Conservation (phyloP, 306 rosid species). For the Castanopsis chinensis region DNA sequence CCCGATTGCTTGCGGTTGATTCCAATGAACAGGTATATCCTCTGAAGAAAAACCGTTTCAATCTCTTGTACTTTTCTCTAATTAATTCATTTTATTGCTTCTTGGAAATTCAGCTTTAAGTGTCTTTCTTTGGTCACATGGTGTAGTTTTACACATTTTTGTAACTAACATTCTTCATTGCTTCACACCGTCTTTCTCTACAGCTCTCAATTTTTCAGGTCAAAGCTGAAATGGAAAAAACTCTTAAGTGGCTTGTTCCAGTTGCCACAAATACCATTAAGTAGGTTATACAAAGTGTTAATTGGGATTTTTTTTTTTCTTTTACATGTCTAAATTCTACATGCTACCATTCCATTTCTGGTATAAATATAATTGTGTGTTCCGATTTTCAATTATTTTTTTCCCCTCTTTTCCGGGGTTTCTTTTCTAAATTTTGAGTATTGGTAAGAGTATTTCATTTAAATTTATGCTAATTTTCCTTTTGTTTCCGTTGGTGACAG, state of each 20-base stretch:
- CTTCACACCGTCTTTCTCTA: constrained; percentile 25
- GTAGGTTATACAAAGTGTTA: constrained; percentile 44
- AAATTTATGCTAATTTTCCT: neutral
- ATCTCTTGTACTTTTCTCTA: constrained; percentile 6
- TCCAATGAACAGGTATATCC: constrained; percentile 60
- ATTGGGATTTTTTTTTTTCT: neutral
- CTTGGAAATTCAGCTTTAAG: neutral
- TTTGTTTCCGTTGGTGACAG: constrained; percentile 46
- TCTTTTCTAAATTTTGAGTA: no score
- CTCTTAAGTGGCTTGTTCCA: constrained; percentile 79
- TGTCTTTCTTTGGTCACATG: neutral
- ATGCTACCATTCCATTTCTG: neutral
- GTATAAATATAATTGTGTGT: neutral
- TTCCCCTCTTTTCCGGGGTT: no score
- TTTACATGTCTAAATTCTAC: neutral
- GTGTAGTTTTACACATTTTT: neutral
- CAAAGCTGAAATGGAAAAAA: constrained; percentile 75
- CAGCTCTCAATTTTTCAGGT: constrained; percentile 57
- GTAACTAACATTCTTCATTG: neutral
- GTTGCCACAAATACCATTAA: constrained; percentile 72
- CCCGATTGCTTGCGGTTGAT: constrained; percentile 50
- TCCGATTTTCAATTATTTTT: no score
- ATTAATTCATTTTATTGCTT: neutral
- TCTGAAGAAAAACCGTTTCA: neutral
- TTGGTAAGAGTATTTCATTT: neutral